Percentiles rank a stretch among this genome's conserved stretches.
Conservation (phyloP, 768 basidiomycete species). For the Cystobasidium tubakii region DNA sequence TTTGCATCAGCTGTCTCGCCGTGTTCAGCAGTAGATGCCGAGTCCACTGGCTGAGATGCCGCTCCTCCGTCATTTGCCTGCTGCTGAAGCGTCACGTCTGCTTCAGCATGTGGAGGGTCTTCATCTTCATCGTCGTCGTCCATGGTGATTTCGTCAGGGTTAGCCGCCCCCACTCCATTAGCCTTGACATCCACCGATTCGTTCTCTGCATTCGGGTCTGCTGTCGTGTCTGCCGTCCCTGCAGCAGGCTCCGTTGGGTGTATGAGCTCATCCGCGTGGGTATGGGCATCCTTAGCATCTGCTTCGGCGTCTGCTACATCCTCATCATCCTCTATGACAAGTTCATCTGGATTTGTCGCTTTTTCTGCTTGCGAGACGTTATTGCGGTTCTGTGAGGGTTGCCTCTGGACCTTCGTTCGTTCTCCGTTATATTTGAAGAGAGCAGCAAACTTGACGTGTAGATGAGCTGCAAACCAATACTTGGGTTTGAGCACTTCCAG, state of each 20-base stretch:
- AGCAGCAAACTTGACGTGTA: constrained; percentile 82
- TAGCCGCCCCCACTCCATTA: not conserved
- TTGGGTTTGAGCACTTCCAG: constrained; percentile 65
- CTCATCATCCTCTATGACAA: constrained; percentile 44
- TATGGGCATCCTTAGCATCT: not conserved
- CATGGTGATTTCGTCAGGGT: constrained; percentile 57
- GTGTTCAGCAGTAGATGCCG: not conserved
- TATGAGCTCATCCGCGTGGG: not conserved
- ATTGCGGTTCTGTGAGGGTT: constrained; percentile 6
- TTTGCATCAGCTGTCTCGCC: not conserved
- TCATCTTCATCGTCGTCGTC: constrained; percentile 49
- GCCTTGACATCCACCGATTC: not conserved
- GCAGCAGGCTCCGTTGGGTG: not conserved
- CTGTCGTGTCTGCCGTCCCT: not conserved
- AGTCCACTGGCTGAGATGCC: not conserved
- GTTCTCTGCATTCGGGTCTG: not conserved
- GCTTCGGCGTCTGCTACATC: constrained; percentile 8
- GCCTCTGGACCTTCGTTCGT: constrained; percentile 37
- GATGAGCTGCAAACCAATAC: constrained; percentile 90
- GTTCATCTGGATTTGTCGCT: constrained; percentile 48
- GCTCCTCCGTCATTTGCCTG: not conserved
- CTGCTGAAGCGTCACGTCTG: not conserved
- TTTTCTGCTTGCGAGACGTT: not conserved
- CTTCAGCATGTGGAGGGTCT: constrained; percentile 36
- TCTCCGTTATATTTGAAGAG: constrained; percentile 45